Evolutionary conservation across 768 basidiomycete species (phyloP).

Genomic region (Dioszegia aurantiaca): DNA sequence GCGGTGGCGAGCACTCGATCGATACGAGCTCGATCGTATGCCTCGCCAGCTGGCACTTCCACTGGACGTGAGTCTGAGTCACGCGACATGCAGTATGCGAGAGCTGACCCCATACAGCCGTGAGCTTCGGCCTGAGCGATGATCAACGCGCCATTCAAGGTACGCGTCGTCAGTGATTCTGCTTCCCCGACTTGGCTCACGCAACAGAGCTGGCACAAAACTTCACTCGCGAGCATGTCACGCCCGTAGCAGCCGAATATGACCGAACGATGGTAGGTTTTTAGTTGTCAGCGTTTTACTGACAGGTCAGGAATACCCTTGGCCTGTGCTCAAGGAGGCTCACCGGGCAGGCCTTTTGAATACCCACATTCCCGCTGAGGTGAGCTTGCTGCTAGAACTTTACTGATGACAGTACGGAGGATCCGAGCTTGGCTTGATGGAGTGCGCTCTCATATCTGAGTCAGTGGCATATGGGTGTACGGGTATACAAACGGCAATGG

Average conservation of each 20-base stretch:
- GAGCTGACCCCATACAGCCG: constrained; percentile 20
- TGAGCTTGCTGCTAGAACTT: constrained; percentile 18
- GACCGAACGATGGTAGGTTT: constrained; percentile 51
- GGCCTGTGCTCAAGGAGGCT: constrained; percentile 53
- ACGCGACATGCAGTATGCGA: background rate
- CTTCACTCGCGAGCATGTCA: constrained; percentile 45
- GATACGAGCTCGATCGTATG: constrained; percentile 4
- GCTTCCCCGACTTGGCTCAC: constrained; percentile 14
- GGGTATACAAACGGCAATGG: constrained; percentile 53
- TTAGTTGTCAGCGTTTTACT: background rate
- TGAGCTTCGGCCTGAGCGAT: constrained; percentile 50
- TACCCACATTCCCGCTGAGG: constrained; percentile 53
- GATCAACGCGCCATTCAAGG: constrained; percentile 52
- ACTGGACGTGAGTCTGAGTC: background rate
- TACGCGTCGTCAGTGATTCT: no score
- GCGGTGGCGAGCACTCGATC: constrained; percentile 2
- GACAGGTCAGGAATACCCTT: constrained; percentile 50
- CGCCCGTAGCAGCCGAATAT: constrained; percentile 52
- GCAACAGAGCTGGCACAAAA: constrained; percentile 34
- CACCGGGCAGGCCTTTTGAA: constrained; percentile 53
- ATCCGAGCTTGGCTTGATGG: constrained; percentile 49
- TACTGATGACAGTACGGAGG: constrained; percentile 48
- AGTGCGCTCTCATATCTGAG: constrained; percentile 52
- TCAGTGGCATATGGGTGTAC: constrained; percentile 51
- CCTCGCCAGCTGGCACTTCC: constrained; percentile 2